Evolutionary conservation across 2,329 filamentous ascomycete species (phyloP), one percentile per base, ranked within the genome.

Genomic region (Monosporascus sp.): DNA sequence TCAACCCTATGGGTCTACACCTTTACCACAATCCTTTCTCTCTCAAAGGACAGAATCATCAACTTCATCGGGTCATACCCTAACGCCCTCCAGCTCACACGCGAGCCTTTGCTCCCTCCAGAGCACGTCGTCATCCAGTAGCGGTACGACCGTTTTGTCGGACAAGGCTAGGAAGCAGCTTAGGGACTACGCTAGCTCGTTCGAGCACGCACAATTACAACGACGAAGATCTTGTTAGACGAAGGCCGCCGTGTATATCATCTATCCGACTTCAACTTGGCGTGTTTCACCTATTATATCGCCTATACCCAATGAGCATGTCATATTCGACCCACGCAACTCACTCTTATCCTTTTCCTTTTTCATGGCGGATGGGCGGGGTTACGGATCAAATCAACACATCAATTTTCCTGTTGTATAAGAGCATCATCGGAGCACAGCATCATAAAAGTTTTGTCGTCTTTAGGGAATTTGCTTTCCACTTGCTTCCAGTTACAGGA

Each of bases 161-260:
- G 85, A 89, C 59, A 87, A 88, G 70, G 86, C 89, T 27, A 85
- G 84, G 64, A 85, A 83, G 70, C 90, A 96, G 69, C 81, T 97
- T 37, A 85, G 87, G 67, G 87, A 88, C 61, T 97, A 97, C 71
- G 89, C 89, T 60, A 89, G 87, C 67, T 90, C 88, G 2, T 96
- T 97, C 68, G 92, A 97, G 71, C 88, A 91, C 60, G 86, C 88
- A 54, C 81, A 89, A 57, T 67, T 77, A 51, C 79, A 82, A 63
- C 78, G 81, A 60, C 73, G 81, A 64, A 72, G 84, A 74, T 79
- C 81, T 31, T 76, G 78, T 66, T 83, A 77, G 66, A 56, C 51
- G 18, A 35, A 38, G 18, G 41, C 41, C 45, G 25, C 22, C 38
- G 36, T 22, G 47, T 48, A 54, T 49, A 48, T 43, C 48, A 9